Evolutionary conservation across 495 filamentous ascomycete species (phyloP).

Genomic region (Haplographium delicatum): DNA sequence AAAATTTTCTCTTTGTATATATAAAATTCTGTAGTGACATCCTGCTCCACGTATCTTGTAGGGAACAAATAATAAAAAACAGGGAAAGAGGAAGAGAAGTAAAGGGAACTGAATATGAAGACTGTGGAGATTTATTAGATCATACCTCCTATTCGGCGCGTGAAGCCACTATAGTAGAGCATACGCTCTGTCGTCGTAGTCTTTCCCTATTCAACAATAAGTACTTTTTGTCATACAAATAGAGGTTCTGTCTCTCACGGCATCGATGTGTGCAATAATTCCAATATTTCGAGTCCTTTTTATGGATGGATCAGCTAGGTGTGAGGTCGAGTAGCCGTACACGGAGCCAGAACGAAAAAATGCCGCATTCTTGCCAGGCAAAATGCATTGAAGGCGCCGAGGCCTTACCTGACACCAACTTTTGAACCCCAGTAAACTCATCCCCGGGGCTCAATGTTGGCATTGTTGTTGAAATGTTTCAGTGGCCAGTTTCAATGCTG

Average conservation of each 20-base stretch:
- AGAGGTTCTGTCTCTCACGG: constrained; percentile 46
- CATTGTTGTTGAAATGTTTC: too few relatives aligned
- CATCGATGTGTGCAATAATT: constrained; percentile 99
- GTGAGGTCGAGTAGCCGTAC: constrained; percentile 8
- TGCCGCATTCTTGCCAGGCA: not conserved
- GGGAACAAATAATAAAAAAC: too few relatives aligned
- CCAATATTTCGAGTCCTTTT: constrained; percentile 83
- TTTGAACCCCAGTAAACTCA: constrained; percentile 20
- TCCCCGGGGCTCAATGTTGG: constrained; percentile 14
- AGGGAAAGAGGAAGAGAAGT: not conserved
- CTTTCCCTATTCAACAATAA: constrained; percentile 61
- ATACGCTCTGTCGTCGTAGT: constrained; percentile 99
- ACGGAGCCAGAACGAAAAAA: not conserved
- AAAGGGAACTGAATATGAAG: not conserved
- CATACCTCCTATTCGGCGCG: constrained; percentile 76
- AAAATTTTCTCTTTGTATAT: too few relatives aligned
- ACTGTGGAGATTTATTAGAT: constrained; percentile 8
- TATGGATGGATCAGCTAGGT: constrained; percentile 25
- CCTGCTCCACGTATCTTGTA: too few relatives aligned
- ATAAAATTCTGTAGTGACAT: too few relatives aligned
- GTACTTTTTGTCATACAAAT: constrained; percentile 7
- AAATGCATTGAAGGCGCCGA: constrained; percentile 8
- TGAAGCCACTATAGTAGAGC: constrained; percentile 94
- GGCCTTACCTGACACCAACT: constrained; percentile 20
- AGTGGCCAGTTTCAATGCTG: not conserved